phyloP scores from a whole-genome alignment of 371 early-diverging fungal species.

The Syncephalastrum racemosum region DNA sequence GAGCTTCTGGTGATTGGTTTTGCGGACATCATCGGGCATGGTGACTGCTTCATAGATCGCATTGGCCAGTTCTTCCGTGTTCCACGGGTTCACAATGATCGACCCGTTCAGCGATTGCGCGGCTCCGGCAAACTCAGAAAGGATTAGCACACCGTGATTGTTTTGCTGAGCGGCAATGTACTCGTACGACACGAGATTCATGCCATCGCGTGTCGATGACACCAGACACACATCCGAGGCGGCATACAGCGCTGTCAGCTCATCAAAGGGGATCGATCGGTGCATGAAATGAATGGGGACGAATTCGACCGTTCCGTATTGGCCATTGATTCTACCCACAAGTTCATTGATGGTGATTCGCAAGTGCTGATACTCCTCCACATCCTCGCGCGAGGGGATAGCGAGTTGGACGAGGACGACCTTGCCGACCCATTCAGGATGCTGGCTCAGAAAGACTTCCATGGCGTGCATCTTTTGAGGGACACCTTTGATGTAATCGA shows the following conservation, averaged over 20 bases:
- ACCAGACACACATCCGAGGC: slow-evolving; percentile 96
- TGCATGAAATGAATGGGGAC: slow-evolving; percentile 98
- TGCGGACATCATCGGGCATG: slow-evolving; percentile 82
- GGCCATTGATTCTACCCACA: slow-evolving; percentile 96
- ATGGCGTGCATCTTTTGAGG: slow-evolving; percentile 97
- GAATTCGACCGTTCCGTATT: slow-evolving; percentile 91
- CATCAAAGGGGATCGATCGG: slow-evolving; percentile 94
- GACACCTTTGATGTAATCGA: slow-evolving; percentile 99
- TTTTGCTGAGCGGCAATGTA: slow-evolving; percentile 96
- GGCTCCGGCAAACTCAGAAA: slow-evolving; percentile 99
- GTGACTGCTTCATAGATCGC: slow-evolving; percentile 92
- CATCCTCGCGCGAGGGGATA: slow-evolving; percentile 96
- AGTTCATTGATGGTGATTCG: slow-evolving; percentile 90
- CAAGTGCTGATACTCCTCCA: slow-evolving; percentile 96
- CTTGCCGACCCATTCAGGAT: slow-evolving; percentile 95
- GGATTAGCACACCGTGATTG: slow-evolving; percentile 93
- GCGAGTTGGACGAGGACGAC: slow-evolving; percentile 98
- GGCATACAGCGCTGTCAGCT: slow-evolving; percentile 95
- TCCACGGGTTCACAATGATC: slow-evolving; percentile 99
- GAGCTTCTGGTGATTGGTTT: slow-evolving; percentile 88
- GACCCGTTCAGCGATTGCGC: slow-evolving; percentile 97
- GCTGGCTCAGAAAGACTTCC: slow-evolving; percentile 86
- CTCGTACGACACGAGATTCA: slow-evolving; percentile 99
- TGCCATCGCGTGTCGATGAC: slow-evolving; percentile 98
- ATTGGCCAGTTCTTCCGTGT: slow-evolving; percentile 92